A percentile compares a stretch with the other conserved stretches of the same genome.
These are phyloP conservation scores for Venturia pyrina DNA, from an alignment of 2,329 filamentous ascomycete species.

Conservation along the genomic window DNA sequence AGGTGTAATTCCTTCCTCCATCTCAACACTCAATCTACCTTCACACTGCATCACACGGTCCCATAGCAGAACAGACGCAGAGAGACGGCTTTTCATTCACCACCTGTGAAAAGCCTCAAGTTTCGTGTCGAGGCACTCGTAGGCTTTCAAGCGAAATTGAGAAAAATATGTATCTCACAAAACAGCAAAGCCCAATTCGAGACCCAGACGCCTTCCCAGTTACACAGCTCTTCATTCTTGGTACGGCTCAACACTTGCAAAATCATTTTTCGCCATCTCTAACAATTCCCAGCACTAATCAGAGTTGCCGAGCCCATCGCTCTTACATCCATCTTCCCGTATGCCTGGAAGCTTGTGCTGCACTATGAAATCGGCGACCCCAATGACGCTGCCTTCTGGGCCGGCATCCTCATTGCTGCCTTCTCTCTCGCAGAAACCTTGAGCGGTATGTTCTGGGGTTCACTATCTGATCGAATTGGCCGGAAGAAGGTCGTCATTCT, in stretches of 20 bases:
- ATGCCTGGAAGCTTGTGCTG: conserved; percentile 38
- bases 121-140: conserved; percentile 1
- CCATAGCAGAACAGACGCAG: not conserved
- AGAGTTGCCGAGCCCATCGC: conserved; percentile 88
- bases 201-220: conserved; percentile 70
- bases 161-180: conserved; percentile 51
- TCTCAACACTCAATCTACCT: not conserved
- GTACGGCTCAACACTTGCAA: conserved; percentile 39
- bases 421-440: conserved; percentile 79
- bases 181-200: conserved; percentile 43
- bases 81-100: not conserved
- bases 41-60: not conserved
- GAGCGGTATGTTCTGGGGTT: conserved; percentile 58
- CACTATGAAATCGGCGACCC: conserved; percentile 27
- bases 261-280: not conserved
- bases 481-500: conserved; percentile 30
- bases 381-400: conserved; percentile 64
- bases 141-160: conserved; percentile 1
- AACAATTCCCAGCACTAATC: conserved; percentile 60
- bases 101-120: conserved; percentile 1
- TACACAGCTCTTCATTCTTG: conserved; percentile 72
- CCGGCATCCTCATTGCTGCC: conserved; percentile 77
- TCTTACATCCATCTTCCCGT: conserved; percentile 87
- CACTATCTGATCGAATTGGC: conserved; percentile 29
- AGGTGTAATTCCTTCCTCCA: not conserved